Evolutionary conservation across 495 filamentous ascomycete genomes (phyloP).

Genomic region (Staphylotrichum longicolle): DNA sequence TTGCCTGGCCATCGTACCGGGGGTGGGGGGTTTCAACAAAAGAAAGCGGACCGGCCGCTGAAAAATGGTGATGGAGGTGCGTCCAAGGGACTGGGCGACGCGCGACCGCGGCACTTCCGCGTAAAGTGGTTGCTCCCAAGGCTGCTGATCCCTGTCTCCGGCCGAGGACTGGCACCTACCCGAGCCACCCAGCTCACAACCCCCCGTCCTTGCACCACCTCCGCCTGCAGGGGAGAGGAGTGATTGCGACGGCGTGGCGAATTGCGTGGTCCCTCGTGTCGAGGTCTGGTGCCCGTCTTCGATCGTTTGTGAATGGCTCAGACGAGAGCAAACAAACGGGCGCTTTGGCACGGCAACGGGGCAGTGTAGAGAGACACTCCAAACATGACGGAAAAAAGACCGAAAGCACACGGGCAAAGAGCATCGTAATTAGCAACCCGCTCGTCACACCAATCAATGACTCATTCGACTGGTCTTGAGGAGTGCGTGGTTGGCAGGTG

Average conservation of each 20-base stretch:
- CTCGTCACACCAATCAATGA: background rate
- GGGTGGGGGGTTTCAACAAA: slow-evolving; percentile 23
- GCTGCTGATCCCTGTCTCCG: slow-evolving; percentile 25
- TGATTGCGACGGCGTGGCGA: slow-evolving; percentile 5
- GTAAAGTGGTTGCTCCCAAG: slow-evolving; percentile 35
- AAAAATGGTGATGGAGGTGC: slow-evolving; percentile 24
- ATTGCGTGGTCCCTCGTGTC: background rate
- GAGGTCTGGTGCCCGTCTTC: background rate
- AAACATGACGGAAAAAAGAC: slow-evolving; percentile 12
- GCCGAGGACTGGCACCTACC: slow-evolving; percentile 14
- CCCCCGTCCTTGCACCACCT: background rate
- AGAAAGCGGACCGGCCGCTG: slow-evolving; percentile 20
- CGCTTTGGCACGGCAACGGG: slow-evolving; percentile 6
- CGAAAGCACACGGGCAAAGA: slow-evolving; percentile 8
- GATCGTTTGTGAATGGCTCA: background rate
- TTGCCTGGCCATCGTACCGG: slow-evolving; percentile 24
- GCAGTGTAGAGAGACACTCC: background rate
- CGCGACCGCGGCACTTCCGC: slow-evolving; percentile 31
- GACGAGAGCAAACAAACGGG: slow-evolving; percentile 8
- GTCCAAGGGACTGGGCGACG: slow-evolving; percentile 22
- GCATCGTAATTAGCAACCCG: background rate
- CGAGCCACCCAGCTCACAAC: background rate
- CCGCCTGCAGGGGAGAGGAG: slow-evolving; percentile 1
- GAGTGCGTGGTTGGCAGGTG: background rate
- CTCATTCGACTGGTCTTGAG: background rate